These are phyloP conservation scores for Chlamydomonas schloesseri DNA, from an alignment of 139 green algal genomes.

Conservation along the genomic window DNA sequence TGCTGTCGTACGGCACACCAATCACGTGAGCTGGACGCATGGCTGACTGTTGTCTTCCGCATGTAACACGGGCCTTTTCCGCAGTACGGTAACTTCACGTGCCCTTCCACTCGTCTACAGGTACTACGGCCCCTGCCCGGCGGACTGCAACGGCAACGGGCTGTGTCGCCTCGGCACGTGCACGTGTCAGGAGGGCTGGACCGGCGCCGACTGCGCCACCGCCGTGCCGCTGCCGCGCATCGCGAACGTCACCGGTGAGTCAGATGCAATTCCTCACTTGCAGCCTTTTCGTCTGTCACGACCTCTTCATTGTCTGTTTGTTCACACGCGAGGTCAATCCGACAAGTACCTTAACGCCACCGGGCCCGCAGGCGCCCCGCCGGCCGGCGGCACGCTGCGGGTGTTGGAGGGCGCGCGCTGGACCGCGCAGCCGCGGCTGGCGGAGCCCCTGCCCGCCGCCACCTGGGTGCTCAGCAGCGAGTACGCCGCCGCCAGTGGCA, in stretches of 20 bases:
- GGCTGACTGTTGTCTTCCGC: too few species aligned
- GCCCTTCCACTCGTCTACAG: background rate
- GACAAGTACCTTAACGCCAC: too few species aligned
- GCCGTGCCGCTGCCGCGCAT: background rate
- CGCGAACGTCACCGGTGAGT: background rate
- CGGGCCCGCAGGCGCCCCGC: background rate
- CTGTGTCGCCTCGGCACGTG: background rate
- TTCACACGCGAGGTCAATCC: too few species aligned
- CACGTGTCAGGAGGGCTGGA: slow-evolving; percentile 14
- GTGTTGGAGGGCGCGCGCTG: background rate
- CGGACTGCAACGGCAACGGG: slow-evolving; percentile 1
- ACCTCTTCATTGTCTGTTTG: too few species aligned
- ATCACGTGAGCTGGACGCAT: too few species aligned
- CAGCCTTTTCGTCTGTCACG: too few species aligned
- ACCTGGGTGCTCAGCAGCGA: background rate
- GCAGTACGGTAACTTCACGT: too few species aligned
- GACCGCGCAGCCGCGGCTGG: background rate
- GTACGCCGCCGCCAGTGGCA: too few species aligned
- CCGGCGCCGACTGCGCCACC: background rate
- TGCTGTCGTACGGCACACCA: too few species aligned
- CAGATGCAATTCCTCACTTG: too few species aligned
- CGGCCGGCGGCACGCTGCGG: background rate
- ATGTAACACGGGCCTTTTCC: too few species aligned
- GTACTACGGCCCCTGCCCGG: slow-evolving; percentile 8
- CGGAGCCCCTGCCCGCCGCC: background rate